Percentiles rank a stretch among this genome's conserved stretches.
phyloP scores from a whole-genome alignment of 1,284 basidiomycete genomes.

The Cutaneotrichosporon mucoides region DNA sequence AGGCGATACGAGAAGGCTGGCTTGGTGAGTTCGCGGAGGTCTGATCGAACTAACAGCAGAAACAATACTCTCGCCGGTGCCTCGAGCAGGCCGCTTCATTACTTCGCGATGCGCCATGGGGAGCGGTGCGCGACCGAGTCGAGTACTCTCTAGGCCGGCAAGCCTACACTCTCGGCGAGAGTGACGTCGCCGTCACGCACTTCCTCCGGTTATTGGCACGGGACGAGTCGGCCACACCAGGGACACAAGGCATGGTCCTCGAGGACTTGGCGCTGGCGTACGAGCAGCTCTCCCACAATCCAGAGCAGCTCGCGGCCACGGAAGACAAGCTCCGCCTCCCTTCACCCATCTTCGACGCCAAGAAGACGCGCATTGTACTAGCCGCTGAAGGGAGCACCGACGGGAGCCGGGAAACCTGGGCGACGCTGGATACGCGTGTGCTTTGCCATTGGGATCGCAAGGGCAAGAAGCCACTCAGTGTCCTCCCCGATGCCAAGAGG shows the following conservation, averaged over 20 bases:
- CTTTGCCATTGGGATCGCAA: slow-evolving; percentile 39
- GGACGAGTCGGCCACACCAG: slow-evolving; percentile 34
- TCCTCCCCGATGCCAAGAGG: slow-evolving; percentile 27
- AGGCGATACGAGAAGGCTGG: slow-evolving; percentile 55
- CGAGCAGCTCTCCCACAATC: slow-evolving; percentile 41
- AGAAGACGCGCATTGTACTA: slow-evolving; percentile 30
- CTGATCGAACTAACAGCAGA: slow-evolving; percentile 33
- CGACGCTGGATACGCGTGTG: slow-evolving; percentile 29
- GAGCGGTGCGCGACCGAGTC: slow-evolving; percentile 50
- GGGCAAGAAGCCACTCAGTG: slow-evolving; percentile 38
- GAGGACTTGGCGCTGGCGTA: slow-evolving; percentile 53
- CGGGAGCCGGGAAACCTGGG: slow-evolving; percentile 21
- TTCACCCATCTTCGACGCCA: slow-evolving; percentile 38
- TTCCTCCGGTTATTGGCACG: slow-evolving; percentile 48
- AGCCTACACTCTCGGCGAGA: slow-evolving; percentile 53
- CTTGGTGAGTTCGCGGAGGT: slow-evolving; percentile 38
- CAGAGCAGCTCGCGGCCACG: slow-evolving; percentile 29
- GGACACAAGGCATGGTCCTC: slow-evolving; percentile 48
- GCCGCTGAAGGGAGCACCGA: slow-evolving; percentile 21
- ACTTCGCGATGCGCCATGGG: slow-evolving; percentile 48
- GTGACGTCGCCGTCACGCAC: slow-evolving; percentile 51
- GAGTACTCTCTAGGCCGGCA: slow-evolving; percentile 54
- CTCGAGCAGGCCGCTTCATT: slow-evolving; percentile 46
- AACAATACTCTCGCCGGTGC: slow-evolving; percentile 49
- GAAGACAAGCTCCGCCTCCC: slow-evolving; percentile 33